Base-by-base conservation (phyloP, 768 basidiomycete species). In the Termitomyces sp. region DNA sequence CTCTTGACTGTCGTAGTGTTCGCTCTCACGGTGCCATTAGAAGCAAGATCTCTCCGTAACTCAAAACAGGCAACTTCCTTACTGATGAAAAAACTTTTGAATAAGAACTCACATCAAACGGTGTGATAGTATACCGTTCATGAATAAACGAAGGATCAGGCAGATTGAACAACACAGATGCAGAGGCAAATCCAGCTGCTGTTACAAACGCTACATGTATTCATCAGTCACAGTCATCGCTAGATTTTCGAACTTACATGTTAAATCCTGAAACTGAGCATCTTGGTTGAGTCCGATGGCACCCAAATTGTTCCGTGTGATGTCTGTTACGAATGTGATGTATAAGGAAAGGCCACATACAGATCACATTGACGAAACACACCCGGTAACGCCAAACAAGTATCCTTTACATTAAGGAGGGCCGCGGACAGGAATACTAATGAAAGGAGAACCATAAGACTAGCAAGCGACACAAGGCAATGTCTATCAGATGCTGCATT, bases 121-220 rank as follows among this genome's bases (percentile, higher is more conserved):
- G 69, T 1, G 74, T 74, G 26, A 83, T 70, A 0, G 80, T 78
- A 59, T 79, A 83, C 3, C 68, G 70, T 9, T 65, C 67, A 46
- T 68, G 62, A n/a, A 78, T 66, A 61, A 84, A 85, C 3, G 77
- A 68, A 6, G 81, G 78, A 30, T 73, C 65, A 0, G 67, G 67
- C 4, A 83, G 67, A 53, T 73, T 63, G 60, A 81, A 84, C 23
- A 79, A 62, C 10, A 78, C 74, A 1, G 72, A 71, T 6, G 81
- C 76, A 10, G 78, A 76, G 12, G 82, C 79, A 58, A 75, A 83
- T 12, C 82, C 82, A 8, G 82, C 78, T 8, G 81, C 82, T 40
- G 78, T 75, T 41, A 80, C 64, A 66, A 82, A 83, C 3, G 74
- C 79, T 82, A 58, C 23, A 51, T 52, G 8, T 19, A 56, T 46